Base-by-base conservation (phyloP, 441 rosid genomes). In the Corymbia calophylla region DNA sequence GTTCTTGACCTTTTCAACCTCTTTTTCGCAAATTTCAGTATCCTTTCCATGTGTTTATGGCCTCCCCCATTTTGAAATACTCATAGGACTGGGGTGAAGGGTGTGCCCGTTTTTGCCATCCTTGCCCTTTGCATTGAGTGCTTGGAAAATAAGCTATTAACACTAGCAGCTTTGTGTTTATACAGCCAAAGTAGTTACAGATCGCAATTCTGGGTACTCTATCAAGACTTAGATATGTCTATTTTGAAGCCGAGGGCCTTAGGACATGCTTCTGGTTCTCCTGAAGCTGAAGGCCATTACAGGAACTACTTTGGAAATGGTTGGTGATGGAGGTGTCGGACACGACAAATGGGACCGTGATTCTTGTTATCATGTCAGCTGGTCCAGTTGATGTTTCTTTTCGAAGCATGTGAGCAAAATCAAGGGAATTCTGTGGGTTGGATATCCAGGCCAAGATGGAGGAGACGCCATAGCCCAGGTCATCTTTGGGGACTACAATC, bases 241-340 rank as follows among this genome's bases (percentile, higher is more conserved):
- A 96, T 97, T 92, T 89, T 98, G 90, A 98, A 97, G 93, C 98
- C 99, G 32, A 93, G 77, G 88, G 92, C 93, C 39, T 87, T 94
- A 73, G 93, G 94, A 89, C 93, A 93, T 47, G 90, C 92, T 84
- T 91, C 94, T 73, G 93, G 91, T 90, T 87, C 91, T 89, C 97
- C 97, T 44, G 94, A 92, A 89, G 90, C 90, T 80, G 99, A 97
- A 91, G 97, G 95, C 44, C 91, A 86, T 89, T 94, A 93, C 94
- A 95, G 92, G 91, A 94, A 96, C 92, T 97, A 94, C 90, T 90
- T 87, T 94, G 93, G 90, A 91, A 91, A 53, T 77, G 90, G 85
- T 62, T 94, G 23, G 91, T 93, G 54, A 91, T 77, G 49, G 89
- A 93, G 29, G 94, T 93, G 23, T 89, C 92, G 5, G 77, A 87